Evolutionary conservation across 2,329 filamentous ascomycete genomes (phyloP).

Genomic region (Diaporthe capsici): DNA sequence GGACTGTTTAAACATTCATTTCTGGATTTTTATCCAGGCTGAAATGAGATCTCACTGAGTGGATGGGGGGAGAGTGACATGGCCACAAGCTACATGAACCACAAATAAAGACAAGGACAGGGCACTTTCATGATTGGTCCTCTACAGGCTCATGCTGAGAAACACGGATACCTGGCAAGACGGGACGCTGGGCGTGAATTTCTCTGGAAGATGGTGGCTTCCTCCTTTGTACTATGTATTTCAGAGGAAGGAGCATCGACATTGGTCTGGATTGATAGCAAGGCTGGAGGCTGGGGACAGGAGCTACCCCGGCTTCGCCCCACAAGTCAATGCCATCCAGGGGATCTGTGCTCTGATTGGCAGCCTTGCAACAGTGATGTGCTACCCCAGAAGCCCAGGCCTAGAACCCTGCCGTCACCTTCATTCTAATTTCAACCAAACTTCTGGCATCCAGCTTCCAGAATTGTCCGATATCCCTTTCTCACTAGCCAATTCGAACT

Average conservation of each 20-base stretch:
- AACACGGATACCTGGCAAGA: no score
- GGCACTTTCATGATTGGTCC: neutral
- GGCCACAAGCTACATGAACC: neutral
- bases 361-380: slow-evolving; percentile 14
- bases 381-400: slow-evolving; percentile 11
- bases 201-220: neutral
- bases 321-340: neutral
- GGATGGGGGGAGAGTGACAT: neutral
- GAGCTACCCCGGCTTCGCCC: slow-evolving; percentile 13
- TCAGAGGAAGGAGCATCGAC: neutral
- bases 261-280: neutral
- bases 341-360: slow-evolving; percentile 6
- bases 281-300: slow-evolving; percentile 6
- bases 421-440: slow-evolving; percentile 13
- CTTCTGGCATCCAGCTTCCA: neutral
- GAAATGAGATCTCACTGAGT: neutral
- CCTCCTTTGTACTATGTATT: neutral
- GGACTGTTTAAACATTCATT: neutral
- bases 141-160: neutral
- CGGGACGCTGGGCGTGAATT: no score
- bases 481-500: neutral
- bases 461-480: neutral
- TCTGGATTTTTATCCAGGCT: neutral
- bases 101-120: neutral
- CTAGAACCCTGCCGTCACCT: slow-evolving; percentile 17